Evolutionary conservation across 2,329 filamentous ascomycete species (phyloP).

Genomic region (Akanthomyces lecanii): DNA sequence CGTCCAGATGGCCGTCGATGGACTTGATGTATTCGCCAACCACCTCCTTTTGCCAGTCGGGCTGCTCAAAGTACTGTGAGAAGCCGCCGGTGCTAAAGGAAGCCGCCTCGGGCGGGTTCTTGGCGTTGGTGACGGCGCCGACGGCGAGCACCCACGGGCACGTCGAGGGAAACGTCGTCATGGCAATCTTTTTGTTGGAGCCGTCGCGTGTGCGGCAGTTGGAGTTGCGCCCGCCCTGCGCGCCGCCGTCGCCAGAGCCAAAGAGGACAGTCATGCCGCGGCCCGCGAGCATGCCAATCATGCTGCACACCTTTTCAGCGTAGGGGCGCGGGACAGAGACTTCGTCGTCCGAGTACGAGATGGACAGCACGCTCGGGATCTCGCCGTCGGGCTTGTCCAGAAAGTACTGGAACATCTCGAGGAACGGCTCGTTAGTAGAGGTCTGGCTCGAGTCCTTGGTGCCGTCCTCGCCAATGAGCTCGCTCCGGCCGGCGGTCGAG

Average conservation of each 20-base stretch:
- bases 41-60: constrained; percentile 41
- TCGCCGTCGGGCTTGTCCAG: constrained; percentile 39
- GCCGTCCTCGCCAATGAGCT: constrained; percentile 37
- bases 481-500: constrained; percentile 41
- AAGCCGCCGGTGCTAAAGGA: constrained; percentile 50
- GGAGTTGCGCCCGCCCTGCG: constrained; percentile 42
- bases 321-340: constrained; percentile 49
- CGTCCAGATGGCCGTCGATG: constrained; percentile 39
- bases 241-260: constrained; percentile 49
- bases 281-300: constrained; percentile 49
- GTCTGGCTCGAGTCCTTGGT: constrained; percentile 27
- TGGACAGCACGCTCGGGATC: constrained; percentile 53
- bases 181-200: constrained; percentile 48
- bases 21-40: constrained; percentile 38
- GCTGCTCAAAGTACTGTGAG: constrained; percentile 45
- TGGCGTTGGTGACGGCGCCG: constrained; percentile 49
- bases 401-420: constrained; percentile 50
- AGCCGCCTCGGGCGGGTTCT: constrained; percentile 38
- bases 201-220: constrained; percentile 57
- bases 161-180: constrained; percentile 59
- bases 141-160: constrained; percentile 67
- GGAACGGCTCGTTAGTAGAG: constrained; percentile 52
- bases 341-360: constrained; percentile 58
- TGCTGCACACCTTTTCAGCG: constrained; percentile 47
- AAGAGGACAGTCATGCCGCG: constrained; percentile 50